Base-by-base conservation (phyloP, 179 eudicot genomes). In the Silene coronaria region DNA sequence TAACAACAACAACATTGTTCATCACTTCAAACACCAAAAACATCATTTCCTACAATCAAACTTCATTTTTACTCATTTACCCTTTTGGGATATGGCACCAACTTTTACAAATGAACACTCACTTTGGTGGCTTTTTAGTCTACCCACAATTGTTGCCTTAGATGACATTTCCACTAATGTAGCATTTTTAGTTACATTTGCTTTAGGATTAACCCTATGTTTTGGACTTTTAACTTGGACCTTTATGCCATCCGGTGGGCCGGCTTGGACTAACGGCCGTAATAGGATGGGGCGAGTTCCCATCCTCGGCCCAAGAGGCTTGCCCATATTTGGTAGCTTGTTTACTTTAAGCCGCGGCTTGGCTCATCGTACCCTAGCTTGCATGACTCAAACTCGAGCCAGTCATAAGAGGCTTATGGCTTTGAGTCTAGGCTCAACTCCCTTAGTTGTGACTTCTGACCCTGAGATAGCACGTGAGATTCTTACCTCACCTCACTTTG, bases 291-390 rank as follows among this genome's bases (percentile, higher is more conserved):
- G 81, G 4, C 81, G 27, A 9, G 81, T 81, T 13, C 63, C 76
- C 9, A 81, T 81, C 46, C 81, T 57, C 9, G 82, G 85, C 22
- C 82, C 80, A 0, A 6, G 38, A 30, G 82, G 85, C 32, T 17
- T 79, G 17, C 82, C 82, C 13, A 2, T 82, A 46, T 46, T 79
- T 7, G 82, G 85, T 0, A 66, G 62, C 67, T 65, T 82, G 1
- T 67, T 79, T 23, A 65, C 63, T 59, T 24, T 81, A 58, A 70
- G 77, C 38, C 77, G 66, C 3, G 80, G 77, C 72, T 61, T 82
- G 71, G 71, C 90, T 64, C 94, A 89, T 51, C 87, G 85, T n/a
- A 76, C 90, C 27, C 83, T 89, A 0, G 89, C 88, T 4, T 28
- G 71, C 61, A 78, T 84, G 83, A 89, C 93, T 67, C 70, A 23